Percentiles rank a stretch among this genome's conserved stretches.
phyloP scores from a whole-genome alignment of 2,329 filamentous ascomycete species.

The Ophiocordyceps sinensis region DNA sequence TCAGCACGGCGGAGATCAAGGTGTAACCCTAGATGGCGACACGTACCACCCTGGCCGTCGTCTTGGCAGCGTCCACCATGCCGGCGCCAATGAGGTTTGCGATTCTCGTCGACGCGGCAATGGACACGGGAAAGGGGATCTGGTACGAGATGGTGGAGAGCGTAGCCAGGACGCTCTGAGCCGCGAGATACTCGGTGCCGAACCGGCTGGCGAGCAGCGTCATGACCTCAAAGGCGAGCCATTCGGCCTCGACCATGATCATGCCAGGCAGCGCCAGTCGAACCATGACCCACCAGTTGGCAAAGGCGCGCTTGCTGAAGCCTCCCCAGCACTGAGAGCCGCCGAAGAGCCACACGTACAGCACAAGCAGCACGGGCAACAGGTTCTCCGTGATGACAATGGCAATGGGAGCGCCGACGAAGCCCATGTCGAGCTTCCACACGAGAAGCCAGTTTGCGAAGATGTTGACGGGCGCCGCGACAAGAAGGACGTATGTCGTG shows the following conservation, averaged over 20 bases:
- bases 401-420: conserved; percentile 69
- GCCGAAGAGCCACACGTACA: conserved; percentile 62
- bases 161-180: conserved; percentile 73
- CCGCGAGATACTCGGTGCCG: conserved; percentile 65
- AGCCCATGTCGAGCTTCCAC: conserved; percentile 55
- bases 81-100: conserved; percentile 87
- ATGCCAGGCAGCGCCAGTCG: conserved; percentile 76
- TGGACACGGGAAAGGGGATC: conserved; percentile 80
- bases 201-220: conserved; percentile 73
- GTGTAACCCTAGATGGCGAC: conserved; percentile 2
- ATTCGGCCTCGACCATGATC: conserved; percentile 89
- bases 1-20: neutral
- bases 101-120: conserved; percentile 76
- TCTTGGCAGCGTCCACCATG: conserved; percentile 65
- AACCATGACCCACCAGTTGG: conserved; percentile 73
- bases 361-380: conserved; percentile 60
- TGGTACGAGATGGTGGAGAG: conserved; percentile 73
- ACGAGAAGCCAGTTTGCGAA: conserved; percentile 69
- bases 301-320: conserved; percentile 53
- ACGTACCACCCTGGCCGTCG: conserved; percentile 59
- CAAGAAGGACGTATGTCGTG: conserved; percentile 60
- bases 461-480: conserved; percentile 64
- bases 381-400: conserved; percentile 67
- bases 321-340: conserved; percentile 76
- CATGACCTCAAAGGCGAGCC: conserved; percentile 81